Evolutionary conservation across 257 asterid species (phyloP), one percentile per base, ranked within the genome.

Genomic region (Striga asiatica): DNA sequence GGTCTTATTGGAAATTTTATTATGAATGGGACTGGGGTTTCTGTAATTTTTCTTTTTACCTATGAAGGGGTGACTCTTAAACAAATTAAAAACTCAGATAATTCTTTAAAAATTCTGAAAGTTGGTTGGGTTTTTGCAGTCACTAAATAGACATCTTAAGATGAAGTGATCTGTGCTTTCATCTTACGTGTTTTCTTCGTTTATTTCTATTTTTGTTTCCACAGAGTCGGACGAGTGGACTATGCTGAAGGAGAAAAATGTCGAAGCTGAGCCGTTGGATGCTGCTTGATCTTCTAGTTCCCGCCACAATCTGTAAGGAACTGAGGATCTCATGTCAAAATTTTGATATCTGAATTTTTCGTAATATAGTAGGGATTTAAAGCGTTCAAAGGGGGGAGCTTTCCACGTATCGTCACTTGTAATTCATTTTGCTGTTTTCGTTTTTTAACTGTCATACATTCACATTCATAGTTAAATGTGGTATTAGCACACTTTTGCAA

Each of bases 201-300:
- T 17, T 29, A 5, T 54, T 16, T 4, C 28, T 28, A 10, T 21
- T 24, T 6, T 22, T 8, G n/a, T 45, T 49, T 53, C 57, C 61
- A 42, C 83, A 89, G 98, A 85, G 79, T 45, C 91, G 19, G 89
- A 74, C 72, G 93, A 79, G 51, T 77, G 96, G 96, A 60, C 70
- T 14, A 48, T 71, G 53, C 29, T 84, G 81, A 79, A 70, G 75
- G 89, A 77, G 27, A 72, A 32, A 56, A 82, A 74, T 22, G 35
- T 68, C 0, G 93, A 83, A 62, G 73, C 54, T 2, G 95, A 89
- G 81, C 81, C 83, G 37, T 53, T 79, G 25, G 70, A 73, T 43
- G 84, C 17, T 63, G 74, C 89, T 73, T 85, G 74, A 45, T 57
- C 53, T 27, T 61, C 72, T 58, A 49, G 57, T 60, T 61, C 38